Evolutionary conservation across 2,329 filamentous ascomycete genomes (phyloP).

Genomic region (Fusarium pseudograminearum): DNA sequence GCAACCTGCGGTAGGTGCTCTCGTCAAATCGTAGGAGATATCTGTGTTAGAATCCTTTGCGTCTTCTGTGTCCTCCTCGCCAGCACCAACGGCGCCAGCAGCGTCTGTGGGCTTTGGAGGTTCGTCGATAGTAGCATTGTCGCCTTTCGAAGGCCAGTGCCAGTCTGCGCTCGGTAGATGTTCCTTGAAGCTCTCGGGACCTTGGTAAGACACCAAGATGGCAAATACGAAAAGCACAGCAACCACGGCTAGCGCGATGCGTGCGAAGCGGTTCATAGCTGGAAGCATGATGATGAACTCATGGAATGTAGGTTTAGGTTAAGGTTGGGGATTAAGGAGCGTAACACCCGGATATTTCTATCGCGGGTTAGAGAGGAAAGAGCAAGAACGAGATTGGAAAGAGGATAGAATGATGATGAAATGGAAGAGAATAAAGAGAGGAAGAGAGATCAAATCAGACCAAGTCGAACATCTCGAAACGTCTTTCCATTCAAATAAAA

Average conservation of each 20-base stretch:
- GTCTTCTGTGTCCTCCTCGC: constrained; percentile 33
- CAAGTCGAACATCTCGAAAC: constrained; percentile 21
- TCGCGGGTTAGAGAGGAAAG: constrained; percentile 17
- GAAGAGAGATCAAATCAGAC: not conserved
- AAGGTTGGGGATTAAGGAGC: constrained; percentile 21
- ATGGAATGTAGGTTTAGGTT: constrained; percentile 10
- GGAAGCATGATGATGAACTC: constrained; percentile 39
- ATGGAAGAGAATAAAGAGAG: constrained; percentile 9
- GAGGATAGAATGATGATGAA: constrained; percentile 8
- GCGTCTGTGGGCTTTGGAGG: constrained; percentile 25
- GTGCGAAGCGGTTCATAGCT: constrained; percentile 39
- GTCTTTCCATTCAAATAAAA: constrained; percentile 32
- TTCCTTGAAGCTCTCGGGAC: constrained; percentile 33
- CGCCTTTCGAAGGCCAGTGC: constrained; percentile 38
- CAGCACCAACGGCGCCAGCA: constrained; percentile 26
- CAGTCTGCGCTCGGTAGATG: constrained; percentile 37
- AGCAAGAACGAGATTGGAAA: constrained; percentile 5
- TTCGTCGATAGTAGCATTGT: constrained; percentile 18
- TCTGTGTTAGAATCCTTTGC: constrained; percentile 34
- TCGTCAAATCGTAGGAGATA: constrained; percentile 44
- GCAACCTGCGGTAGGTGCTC: constrained; percentile 36
- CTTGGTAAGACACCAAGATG: constrained; percentile 39
- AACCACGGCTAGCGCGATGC: constrained; percentile 45
- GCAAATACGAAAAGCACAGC: constrained; percentile 39
- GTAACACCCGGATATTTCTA: constrained; percentile 36